phyloP scores from a whole-genome alignment of 2,329 filamentous ascomycete genomes.

The Xylaria sp. region DNA sequence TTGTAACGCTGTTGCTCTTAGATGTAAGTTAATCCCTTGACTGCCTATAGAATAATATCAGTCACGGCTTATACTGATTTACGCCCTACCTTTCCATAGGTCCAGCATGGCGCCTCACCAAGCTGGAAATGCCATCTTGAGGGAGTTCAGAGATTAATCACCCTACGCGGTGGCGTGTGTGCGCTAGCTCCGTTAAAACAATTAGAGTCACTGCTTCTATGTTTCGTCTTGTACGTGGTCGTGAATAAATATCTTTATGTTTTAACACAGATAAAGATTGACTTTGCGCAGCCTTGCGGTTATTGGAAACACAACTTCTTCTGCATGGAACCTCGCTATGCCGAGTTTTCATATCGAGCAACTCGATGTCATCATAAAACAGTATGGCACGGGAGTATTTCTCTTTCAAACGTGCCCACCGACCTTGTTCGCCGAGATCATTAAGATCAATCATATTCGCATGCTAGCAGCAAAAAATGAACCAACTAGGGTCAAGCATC shows the following conservation, averaged over 20 bases:
- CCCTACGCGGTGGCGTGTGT: not conserved
- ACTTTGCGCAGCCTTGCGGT: not conserved
- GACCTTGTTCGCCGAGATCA: slow-evolving; percentile 4
- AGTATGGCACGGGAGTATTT: not conserved
- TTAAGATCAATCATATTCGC: slow-evolving; percentile 10
- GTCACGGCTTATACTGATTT: not conserved
- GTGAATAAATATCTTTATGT: not conserved
- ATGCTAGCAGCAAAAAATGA: not conserved
- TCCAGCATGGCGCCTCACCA: not conserved
- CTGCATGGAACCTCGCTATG: not conserved
- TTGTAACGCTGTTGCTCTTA: slow-evolving; percentile 1
- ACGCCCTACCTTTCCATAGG: not conserved
- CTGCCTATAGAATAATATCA: not conserved
- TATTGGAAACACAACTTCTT: slow-evolving; percentile 9
- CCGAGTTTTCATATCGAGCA: slow-evolving; percentile 2
- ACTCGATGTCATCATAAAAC: slow-evolving; percentile 7
- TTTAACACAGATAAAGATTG: not conserved
- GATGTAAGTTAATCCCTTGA: not conserved
- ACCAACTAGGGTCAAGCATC: not conserved
- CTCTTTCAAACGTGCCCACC: slow-evolving; percentile 8
- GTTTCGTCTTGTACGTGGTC: slow-evolving; percentile 9
- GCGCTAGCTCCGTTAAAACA: slow-evolving; percentile 3
- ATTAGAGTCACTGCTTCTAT: slow-evolving; percentile 1
- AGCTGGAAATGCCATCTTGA: slow-evolving; percentile 5
- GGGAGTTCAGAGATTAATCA: slow-evolving; percentile 8